Conservation (phyloP, 2,329 filamentous ascomycete genomes). For the Trichophyton mentagrophytes region DNA sequence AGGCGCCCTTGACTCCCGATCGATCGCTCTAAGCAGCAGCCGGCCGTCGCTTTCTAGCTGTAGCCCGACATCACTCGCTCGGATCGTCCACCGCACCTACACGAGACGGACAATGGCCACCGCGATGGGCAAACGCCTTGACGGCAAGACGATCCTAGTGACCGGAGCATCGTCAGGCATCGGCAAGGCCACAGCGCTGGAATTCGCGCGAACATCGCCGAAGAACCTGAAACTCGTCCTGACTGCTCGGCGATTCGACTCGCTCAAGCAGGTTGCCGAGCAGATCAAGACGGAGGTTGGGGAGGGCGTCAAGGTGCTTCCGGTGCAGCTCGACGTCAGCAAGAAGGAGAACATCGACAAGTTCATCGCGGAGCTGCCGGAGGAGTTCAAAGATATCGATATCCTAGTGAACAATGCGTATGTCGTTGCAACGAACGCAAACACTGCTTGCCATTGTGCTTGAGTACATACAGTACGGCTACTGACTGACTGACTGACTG, state of each 20-base stretch:
- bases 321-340: conserved; percentile 78
- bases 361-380: conserved; percentile 62
- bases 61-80: neutral
- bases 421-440: conserved; percentile 20
- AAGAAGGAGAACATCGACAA: conserved; percentile 57
- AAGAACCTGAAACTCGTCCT: conserved; percentile 70
- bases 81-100: conserved; percentile 11
- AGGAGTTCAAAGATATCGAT: conserved; percentile 73
- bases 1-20: neutral
- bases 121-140: conserved; percentile 66
- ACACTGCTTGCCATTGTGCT: too few relatives aligned
- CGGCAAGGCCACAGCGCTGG: conserved; percentile 59
- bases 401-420: conserved; percentile 94
- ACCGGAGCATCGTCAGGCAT: conserved; percentile 93
- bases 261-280: conserved; percentile 59
- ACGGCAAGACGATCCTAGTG: conserved; percentile 83
- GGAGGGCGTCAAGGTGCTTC: conserved; percentile 65
- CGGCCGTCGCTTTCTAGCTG: neutral
- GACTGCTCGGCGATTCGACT: conserved; percentile 74
- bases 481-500: neutral
- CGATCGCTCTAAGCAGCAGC: neutral
- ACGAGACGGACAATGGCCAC: conserved; percentile 46
- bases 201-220: conserved; percentile 80
- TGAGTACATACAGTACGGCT: neutral
- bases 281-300: conserved; percentile 68